Evolutionary conservation across 129 eudicot genomes (phyloP).

Genomic region (Artemisia argyi): DNA sequence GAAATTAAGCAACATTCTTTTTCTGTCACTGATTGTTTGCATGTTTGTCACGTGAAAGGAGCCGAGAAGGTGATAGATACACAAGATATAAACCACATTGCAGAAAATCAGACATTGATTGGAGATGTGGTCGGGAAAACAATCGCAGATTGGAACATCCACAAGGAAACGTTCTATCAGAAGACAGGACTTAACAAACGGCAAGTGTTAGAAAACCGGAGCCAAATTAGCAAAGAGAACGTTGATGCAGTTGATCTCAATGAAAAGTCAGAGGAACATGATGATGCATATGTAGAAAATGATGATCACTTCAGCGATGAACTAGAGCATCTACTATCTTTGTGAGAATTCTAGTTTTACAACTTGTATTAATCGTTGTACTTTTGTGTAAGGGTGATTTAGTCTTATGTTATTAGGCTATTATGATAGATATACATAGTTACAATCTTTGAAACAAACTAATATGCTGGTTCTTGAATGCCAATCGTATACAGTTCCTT

Average conservation of each 20-base stretch:
- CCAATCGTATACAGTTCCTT: not conserved
- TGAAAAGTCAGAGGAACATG: constrained; percentile 18
- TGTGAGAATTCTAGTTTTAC: constrained; percentile 19
- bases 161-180: constrained; percentile 52
- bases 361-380: constrained; percentile 6
- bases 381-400: constrained; percentile 18
- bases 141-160: constrained; percentile 55
- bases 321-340: constrained; percentile 38
- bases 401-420: not conserved
- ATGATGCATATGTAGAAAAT: constrained; percentile 21
- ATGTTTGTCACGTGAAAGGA: constrained; percentile 39
- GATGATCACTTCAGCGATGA: constrained; percentile 43
- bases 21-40: not conserved
- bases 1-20: not conserved
- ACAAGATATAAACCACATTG: constrained; percentile 72
- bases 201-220: constrained; percentile 1
- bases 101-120: constrained; percentile 44
- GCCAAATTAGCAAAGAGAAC: constrained; percentile 21
- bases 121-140: constrained; percentile 74
- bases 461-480: not conserved
- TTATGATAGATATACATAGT: not conserved
- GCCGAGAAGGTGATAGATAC: constrained; percentile 56
- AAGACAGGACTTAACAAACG: constrained; percentile 43
- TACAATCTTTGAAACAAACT: no score
- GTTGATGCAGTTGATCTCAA: constrained; percentile 19